These are phyloP conservation scores for Pleurotus eryngii DNA, from an alignment of 768 basidiomycete species.

Conservation along the genomic window DNA sequence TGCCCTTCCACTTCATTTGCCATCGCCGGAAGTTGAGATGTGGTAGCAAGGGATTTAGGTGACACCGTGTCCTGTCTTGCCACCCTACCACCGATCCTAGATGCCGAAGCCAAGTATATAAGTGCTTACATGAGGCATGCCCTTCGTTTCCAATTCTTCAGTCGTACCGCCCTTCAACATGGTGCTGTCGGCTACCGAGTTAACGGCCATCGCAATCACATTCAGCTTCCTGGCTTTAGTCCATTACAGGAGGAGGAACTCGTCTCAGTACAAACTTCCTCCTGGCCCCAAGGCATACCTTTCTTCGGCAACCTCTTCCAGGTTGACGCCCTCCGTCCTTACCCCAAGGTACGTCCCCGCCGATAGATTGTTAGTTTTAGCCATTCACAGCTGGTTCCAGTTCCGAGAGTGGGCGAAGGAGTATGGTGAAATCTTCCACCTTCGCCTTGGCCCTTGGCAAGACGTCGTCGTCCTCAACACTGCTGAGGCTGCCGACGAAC, in stretches of 20 bases:
- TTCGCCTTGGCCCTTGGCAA: conserved; percentile 20
- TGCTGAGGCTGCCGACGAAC: conserved; percentile 20
- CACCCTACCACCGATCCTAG: background rate
- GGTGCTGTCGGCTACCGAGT: background rate
- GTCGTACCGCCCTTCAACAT: background rate
- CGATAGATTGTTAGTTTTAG: background rate
- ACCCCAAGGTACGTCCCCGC: conserved; percentile 17
- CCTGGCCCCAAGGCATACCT: conserved; percentile 27
- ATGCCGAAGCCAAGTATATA: background rate
- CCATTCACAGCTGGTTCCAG: conserved; percentile 7
- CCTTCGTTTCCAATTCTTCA: background rate
- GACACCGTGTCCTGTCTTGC: background rate
- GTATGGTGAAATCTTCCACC: conserved; percentile 25
- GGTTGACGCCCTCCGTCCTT: conserved; percentile 22
- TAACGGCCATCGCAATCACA: background rate
- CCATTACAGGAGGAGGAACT: background rate
- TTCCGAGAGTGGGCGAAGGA: conserved; percentile 24
- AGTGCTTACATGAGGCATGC: background rate
- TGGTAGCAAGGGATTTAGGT: background rate
- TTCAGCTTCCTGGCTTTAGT: background rate
- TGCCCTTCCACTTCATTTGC: background rate
- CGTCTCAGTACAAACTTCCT: conserved; percentile 14
- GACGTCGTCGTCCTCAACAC: conserved; percentile 24
- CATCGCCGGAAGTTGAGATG: background rate
- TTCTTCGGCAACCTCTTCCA: conserved; percentile 30